Evolutionary conservation across 371 early-diverging fungal genomes (phyloP), one percentile per base, ranked within the genome.

Genomic region (Syncephalastrum racemosum): DNA sequence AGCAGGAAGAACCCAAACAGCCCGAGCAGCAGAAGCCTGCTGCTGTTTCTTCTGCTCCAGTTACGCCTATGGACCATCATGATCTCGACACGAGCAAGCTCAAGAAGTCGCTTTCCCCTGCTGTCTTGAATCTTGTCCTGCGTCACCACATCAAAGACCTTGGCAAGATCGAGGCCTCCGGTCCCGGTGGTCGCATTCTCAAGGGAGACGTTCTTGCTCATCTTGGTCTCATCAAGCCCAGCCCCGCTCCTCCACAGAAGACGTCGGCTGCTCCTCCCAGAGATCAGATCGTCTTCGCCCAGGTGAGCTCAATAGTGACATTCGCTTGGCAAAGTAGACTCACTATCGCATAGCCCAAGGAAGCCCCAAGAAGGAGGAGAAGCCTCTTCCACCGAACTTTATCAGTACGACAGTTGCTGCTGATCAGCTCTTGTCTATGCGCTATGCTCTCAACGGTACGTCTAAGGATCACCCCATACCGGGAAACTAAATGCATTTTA

Each of bases 131-230:
- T 56, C 68, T 87, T 54, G 66, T 85, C 22, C 62, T 79, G 19
- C 68, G 73, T 52, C 79, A 88, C 68, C 82, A 85, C 40, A 77
- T 87, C 62, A 59, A 75, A 80, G 68, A 87, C 92, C 60, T 68
- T 47, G 50, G 52, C 31, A 58, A 62, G 15, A 79, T 79, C 54
- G 66, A 75, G 53, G 90, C 94, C 4, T 87, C 94, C 20, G 98
- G 98, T 15, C 94, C 96, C 36, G 85, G 88, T 56, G 93, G 94
- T 14, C 87, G 96, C 54, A 86, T 97, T 53, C 71, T 96, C 54
- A 94, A 96, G 80, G 88, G 90, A 27, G 98, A 97, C 66, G 91
- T 96, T 0, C 76, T 93, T 50, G 82, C 77, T 41, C 93, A 85
- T 69, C 67, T 91, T 54, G 83, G 84, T 31, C 56, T 79, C 52